Percentiles rank a stretch among this genome's conserved stretches.
Conservation (phyloP, 1,284 basidiomycete species). For the Earliella scabrosa region DNA sequence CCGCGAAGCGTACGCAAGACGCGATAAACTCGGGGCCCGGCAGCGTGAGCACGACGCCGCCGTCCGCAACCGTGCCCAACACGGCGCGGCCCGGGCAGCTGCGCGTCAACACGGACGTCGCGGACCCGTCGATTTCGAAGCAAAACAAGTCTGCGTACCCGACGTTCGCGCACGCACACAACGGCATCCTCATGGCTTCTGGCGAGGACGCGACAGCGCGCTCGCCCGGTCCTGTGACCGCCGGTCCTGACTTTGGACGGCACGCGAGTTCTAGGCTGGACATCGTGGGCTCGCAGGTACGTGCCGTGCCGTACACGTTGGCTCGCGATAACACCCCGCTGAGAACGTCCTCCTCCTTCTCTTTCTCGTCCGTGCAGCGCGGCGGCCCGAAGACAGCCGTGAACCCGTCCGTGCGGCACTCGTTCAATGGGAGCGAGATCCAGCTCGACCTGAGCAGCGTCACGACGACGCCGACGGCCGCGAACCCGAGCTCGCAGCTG, state of each 20-base stretch:
- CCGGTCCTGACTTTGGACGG: slow-evolving; percentile 80
- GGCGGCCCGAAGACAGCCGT: slow-evolving; percentile 53
- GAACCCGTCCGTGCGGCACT: slow-evolving; percentile 65
- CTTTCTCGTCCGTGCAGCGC: slow-evolving; percentile 40
- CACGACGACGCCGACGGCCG: slow-evolving; percentile 44
- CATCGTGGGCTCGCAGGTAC: slow-evolving; percentile 74
- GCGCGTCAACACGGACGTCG: slow-evolving; percentile 70
- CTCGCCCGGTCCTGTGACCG: slow-evolving; percentile 80
- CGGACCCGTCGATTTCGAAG: slow-evolving; percentile 60
- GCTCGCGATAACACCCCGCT: slow-evolving; percentile 18
- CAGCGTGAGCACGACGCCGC: slow-evolving; percentile 46
- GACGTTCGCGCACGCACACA: slow-evolving; percentile 71
- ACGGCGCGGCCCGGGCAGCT: slow-evolving; percentile 63
- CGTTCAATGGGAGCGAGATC: slow-evolving; percentile 71
- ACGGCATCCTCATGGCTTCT: slow-evolving; percentile 69
- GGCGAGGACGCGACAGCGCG: slow-evolving; percentile 61
- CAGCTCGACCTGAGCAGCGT: slow-evolving; percentile 54
- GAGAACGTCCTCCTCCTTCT: slow-evolving; percentile 8
- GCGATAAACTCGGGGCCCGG: slow-evolving; percentile 45
- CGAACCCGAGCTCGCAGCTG: slow-evolving; percentile 50
- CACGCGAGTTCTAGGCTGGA: slow-evolving; percentile 69
- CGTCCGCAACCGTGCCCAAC: slow-evolving; percentile 42
- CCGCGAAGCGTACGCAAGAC: slow-evolving; percentile 64
- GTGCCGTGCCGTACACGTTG: slow-evolving; percentile 27
- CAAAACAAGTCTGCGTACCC: slow-evolving; percentile 87